A percentile compares a stretch with the other conserved stretches of the same genome.
These are phyloP conservation scores for Lumnitzera racemosa DNA, from an alignment of 345 rosid genomes.

Conservation along the genomic window DNA sequence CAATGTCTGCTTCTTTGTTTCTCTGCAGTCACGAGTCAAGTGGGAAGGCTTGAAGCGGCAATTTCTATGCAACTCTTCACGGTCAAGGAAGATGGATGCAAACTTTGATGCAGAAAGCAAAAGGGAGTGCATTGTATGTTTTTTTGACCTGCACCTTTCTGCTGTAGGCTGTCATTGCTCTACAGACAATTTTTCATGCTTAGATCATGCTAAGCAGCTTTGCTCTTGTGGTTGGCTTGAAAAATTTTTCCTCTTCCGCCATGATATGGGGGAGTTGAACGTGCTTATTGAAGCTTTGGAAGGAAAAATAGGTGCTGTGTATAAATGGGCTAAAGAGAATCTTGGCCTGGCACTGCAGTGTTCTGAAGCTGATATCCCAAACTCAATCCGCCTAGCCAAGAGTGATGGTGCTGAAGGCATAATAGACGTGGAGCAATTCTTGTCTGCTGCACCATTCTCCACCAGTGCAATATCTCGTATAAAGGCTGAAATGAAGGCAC, in stretches of 20 bases:
- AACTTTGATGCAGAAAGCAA: constrained; percentile 34
- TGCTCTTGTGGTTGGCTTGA: constrained; percentile 53
- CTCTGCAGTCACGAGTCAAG: constrained; percentile 43
- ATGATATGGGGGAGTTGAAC: constrained; percentile 41
- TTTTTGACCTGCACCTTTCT: constrained; percentile 57
- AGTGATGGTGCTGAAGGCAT: constrained; percentile 7
- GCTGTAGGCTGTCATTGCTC: constrained; percentile 54
- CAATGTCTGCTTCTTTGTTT: not conserved
- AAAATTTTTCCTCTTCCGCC: constrained; percentile 45
- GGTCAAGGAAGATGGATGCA: constrained; percentile 36
- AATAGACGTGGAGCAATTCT: constrained; percentile 9
- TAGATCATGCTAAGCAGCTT: constrained; percentile 50
- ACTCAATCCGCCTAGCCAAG: not conserved
- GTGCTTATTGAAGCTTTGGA: constrained; percentile 55
- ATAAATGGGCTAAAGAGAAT: constrained; percentile 36
- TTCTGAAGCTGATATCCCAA: constrained; percentile 9
- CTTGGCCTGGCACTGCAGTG: constrained; percentile 21
- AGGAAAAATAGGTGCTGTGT: constrained; percentile 39
- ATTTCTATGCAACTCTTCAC: constrained; percentile 31
- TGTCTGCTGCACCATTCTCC: constrained; percentile 4
- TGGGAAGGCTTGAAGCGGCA: constrained; percentile 41
- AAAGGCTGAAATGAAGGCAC: constrained; percentile 26
- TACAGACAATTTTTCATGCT: constrained; percentile 43
- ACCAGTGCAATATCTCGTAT: constrained; percentile 14
- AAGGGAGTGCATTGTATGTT: constrained; percentile 50